Percentiles rank a stretch among this genome's conserved stretches.
Evolutionary conservation across 2,329 filamentous ascomycete genomes (phyloP).

Genomic region (Amauroascus verrucosus): DNA sequence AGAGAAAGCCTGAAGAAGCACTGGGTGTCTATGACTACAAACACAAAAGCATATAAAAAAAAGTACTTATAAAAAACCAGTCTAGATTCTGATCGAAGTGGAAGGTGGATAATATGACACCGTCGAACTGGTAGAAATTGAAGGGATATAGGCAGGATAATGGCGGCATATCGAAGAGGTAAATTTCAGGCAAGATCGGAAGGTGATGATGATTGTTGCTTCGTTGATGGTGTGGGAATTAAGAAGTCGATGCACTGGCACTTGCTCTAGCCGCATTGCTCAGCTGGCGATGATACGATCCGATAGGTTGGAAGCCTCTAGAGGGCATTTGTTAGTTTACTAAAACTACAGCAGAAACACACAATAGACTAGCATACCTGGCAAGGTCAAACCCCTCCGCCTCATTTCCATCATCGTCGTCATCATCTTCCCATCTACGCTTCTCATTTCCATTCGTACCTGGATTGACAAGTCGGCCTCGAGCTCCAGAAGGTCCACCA

Average conservation of each 20-base stretch:
- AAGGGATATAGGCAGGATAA: background rate
- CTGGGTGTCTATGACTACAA: background rate
- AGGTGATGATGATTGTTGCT: background rate
- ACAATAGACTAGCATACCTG: slow-evolving; percentile 25
- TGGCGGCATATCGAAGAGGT: background rate
- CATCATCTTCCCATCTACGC: slow-evolving; percentile 8
- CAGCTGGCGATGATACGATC: slow-evolving; percentile 37
- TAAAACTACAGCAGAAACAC: background rate
- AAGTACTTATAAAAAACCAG: background rate
- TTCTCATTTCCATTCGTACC: slow-evolving; percentile 6
- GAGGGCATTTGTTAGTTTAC: slow-evolving; percentile 14
- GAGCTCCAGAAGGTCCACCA: slow-evolving; percentile 12
- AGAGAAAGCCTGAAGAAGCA: no score
- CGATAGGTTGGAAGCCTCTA: slow-evolving; percentile 42
- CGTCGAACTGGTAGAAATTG: background rate
- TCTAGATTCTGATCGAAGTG: background rate
- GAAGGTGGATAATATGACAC: background rate
- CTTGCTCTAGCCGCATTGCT: slow-evolving; percentile 21
- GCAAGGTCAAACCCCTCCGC: slow-evolving; percentile 39
- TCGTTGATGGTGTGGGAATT: background rate
- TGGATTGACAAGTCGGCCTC: slow-evolving; percentile 17
- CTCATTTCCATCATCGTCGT: slow-evolving; percentile 13
- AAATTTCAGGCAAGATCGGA: background rate
- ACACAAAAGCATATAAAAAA: background rate
- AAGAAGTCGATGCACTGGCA: slow-evolving; percentile 16